Percentiles rank a stretch among this genome's conserved stretches.
phyloP scores from a whole-genome alignment of 192 early-diverging fungal species.

The Obelidium mucronatum region DNA sequence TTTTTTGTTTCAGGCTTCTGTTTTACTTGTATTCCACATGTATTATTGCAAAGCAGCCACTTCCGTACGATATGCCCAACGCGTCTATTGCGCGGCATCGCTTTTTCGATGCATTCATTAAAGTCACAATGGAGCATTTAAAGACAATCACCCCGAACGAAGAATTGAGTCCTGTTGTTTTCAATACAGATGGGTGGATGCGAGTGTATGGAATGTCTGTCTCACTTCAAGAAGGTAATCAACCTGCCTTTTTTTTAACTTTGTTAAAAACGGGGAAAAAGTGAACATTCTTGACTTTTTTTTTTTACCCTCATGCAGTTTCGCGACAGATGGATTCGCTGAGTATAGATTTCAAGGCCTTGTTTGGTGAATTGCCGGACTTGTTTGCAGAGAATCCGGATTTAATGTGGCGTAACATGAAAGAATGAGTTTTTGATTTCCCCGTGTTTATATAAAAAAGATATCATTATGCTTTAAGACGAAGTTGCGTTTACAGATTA shows the following conservation, averaged over 20 bases:
- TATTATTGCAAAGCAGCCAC: slow-evolving; percentile 22
- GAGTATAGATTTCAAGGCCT: background rate
- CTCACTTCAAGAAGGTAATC: background rate
- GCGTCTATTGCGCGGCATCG: background rate
- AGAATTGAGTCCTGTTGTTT: background rate
- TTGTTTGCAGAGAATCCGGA: slow-evolving; percentile 7
- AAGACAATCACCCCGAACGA: background rate
- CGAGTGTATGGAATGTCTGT: slow-evolving; percentile 6
- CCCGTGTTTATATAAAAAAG: no score
- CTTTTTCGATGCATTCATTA: slow-evolving; percentile 7
- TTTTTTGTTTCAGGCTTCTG: no score
- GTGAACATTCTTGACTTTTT: background rate
- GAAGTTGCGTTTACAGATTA: no score
- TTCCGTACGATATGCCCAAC: slow-evolving; percentile 13
- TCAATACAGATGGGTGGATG: background rate
- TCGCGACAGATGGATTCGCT: slow-evolving; percentile 6
- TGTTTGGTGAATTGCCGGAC: slow-evolving; percentile 12
- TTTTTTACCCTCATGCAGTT: background rate
- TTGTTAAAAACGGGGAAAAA: no score
- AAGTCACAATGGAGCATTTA: background rate
- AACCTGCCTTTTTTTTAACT: background rate
- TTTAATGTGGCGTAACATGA: slow-evolving; percentile 18
- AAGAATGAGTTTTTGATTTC: no score
- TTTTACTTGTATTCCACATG: slow-evolving; percentile 15
- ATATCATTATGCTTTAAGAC: no score